phyloP scores from a whole-genome alignment of 768 basidiomycete genomes.

The Leccinum variicolor region DNA sequence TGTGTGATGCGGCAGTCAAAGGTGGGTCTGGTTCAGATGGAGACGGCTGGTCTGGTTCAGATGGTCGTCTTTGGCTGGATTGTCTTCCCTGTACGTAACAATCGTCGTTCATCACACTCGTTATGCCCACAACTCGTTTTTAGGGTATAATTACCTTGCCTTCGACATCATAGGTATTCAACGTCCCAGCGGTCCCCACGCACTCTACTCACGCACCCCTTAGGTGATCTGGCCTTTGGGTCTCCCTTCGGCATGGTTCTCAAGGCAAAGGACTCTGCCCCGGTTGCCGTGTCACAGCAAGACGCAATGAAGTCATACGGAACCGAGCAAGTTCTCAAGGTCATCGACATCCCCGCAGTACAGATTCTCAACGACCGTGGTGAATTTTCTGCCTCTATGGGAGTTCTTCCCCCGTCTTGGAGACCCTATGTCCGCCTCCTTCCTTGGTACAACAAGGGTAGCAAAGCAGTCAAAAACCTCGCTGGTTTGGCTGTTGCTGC shows the following conservation, averaged over 20 bases:
- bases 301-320: constrained; percentile 58
- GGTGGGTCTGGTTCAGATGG: constrained; percentile 57
- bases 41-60: constrained; percentile 57
- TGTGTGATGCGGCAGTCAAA: constrained; percentile 54
- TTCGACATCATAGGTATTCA: constrained; percentile 70
- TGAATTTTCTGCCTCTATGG: constrained; percentile 82
- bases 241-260: constrained; percentile 86
- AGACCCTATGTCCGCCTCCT: constrained; percentile 60
- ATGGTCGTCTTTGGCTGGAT: constrained; percentile 70
- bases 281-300: constrained; percentile 57
- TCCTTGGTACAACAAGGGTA: constrained; percentile 76
- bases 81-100: constrained; percentile 60
- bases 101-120: not conserved
- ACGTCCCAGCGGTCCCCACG: not conserved
- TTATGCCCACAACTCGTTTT: constrained; percentile 5
- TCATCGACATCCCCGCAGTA: constrained; percentile 71
- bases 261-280: constrained; percentile 67
- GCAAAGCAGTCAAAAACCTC: constrained; percentile 62
- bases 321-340: constrained; percentile 40
- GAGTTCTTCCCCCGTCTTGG: constrained; percentile 69
- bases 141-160: constrained; percentile 60
- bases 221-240: constrained; percentile 77
- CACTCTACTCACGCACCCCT: not conserved
- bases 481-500: constrained; percentile 79
- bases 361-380: constrained; percentile 86